Evolutionary conservation across 2,329 filamentous ascomycete genomes (phyloP), one percentile per base, ranked within the genome.

Genomic region (Pseudopyrenochaeta lycopersici): DNA sequence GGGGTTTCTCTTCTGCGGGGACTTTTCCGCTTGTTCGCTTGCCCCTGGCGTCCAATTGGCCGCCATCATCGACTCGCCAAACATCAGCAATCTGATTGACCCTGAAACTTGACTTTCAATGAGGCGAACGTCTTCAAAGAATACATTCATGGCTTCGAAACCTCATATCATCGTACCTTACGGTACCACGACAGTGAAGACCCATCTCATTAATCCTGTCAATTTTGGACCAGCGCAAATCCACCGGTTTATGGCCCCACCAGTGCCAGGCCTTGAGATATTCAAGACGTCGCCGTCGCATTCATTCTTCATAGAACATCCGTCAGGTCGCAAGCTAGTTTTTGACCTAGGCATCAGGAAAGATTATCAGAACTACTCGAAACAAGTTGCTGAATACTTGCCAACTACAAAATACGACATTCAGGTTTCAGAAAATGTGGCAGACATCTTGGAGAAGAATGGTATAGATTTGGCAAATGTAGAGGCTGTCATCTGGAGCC

Each of bases 261-360:
- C 63, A 39, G 55, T 63, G 23, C 23, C 63, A 39, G 63, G 61
- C 2, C 52, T 66, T 3, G 54, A 64, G 32, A 56, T 51, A 7
- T 64, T 66, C 55, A 52, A 60, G 29, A 62, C 56, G 21, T 66
- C 56, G 1, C 80, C 80, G 78, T 76, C 63, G 9, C 56, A 59
- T 38, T 77, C 77, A 2, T 84, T 84, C 62, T 68, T 83, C 1
- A 78, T 84, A 46, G 74, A 81, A 48, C 81, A 84, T 49, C 68
- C 74, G 0, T 74, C 74, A 1, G 72, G 71, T 5, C 73, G 76
- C 36, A 74, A 72, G 18, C 62, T 81, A 1, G 64, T 83, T 3
- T 83, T 81, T 56, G 81, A 83, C 51, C 72, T 83, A 1, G 80
- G 78, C 1, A 71, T 79, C 5, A 72, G 77, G 4, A 81, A 81